Conservation (phyloP, 73 alveolate species). For the Paramecium sonneborni region DNA sequence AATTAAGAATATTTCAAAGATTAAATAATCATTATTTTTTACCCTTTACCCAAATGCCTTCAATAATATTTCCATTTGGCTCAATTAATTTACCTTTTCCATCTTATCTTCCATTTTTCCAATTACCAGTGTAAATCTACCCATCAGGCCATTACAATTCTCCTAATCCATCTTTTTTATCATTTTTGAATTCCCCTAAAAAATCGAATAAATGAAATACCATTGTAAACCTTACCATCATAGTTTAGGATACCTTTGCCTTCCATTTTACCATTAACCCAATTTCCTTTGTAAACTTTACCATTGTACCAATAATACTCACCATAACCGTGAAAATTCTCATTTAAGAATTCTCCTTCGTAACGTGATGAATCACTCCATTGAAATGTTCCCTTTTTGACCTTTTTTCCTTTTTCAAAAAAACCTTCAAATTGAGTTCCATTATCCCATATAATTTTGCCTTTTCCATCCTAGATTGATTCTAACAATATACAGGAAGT, state of each 20-base stretch:
- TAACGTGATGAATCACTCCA: constrained; percentile 16
- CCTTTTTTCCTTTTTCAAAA: constrained; percentile 6
- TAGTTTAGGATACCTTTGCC: neutral
- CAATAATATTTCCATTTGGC: neutral
- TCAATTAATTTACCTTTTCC: neutral
- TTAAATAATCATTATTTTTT: neutral
- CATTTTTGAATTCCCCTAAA: constrained; percentile 25
- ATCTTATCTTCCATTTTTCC: constrained; percentile 8
- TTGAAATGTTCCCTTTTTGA: neutral
- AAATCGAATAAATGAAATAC: neutral
- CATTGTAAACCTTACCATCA: constrained; percentile 27
- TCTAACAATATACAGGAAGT: constrained; percentile 24
- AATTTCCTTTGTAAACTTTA: constrained; percentile 66
- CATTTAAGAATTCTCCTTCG: neutral
- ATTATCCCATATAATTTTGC: neutral
- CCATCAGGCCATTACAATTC: neutral
- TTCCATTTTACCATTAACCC: constrained; percentile 16
- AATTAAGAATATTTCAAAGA: neutral
- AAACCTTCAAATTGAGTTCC: constrained; percentile 6
- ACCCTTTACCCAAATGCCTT: constrained; percentile 12
- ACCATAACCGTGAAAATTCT: constrained; percentile 39
- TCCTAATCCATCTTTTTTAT: constrained; percentile 5
- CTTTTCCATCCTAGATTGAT: constrained; percentile 36
- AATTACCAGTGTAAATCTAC: neutral
- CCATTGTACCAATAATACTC: constrained; percentile 77